Evolutionary conservation across 2,329 filamentous ascomycete genomes (phyloP).

Genomic region (Didymella exigua): DNA sequence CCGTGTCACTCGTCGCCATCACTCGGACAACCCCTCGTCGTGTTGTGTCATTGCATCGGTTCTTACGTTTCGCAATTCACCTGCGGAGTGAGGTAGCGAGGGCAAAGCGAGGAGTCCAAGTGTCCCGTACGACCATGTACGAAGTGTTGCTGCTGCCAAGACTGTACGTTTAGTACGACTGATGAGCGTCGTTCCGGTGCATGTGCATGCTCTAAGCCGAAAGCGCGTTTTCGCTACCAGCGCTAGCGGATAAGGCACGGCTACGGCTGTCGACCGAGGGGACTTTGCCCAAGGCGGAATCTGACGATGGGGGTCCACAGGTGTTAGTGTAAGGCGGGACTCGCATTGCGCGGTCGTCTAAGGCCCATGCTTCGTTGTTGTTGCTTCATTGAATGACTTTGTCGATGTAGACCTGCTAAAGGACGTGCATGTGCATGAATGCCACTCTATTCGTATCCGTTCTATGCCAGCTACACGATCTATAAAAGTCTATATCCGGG

Average conservation of each 20-base stretch:
- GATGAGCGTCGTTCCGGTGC: slow-evolving; percentile 11
- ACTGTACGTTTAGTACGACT: background rate
- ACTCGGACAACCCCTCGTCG: background rate
- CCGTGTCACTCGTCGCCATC: background rate
- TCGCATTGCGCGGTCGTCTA: background rate
- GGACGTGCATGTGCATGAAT: slow-evolving; percentile 1
- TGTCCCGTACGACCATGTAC: background rate
- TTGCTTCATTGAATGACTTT: background rate
- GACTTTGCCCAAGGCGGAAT: background rate
- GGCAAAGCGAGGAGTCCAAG: background rate
- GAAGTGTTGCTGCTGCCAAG: background rate
- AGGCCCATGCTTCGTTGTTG: no score
- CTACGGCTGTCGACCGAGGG: slow-evolving; percentile 1
- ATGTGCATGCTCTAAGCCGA: background rate
- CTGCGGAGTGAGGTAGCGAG: background rate
- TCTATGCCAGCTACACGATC: slow-evolving; percentile 2
- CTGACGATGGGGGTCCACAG: background rate
- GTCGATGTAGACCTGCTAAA: background rate
- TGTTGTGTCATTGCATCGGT: no score
- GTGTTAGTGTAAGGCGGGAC: background rate
- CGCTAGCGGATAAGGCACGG: slow-evolving; percentile 16
- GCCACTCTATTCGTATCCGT: slow-evolving; percentile 1
- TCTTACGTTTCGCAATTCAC: background rate
- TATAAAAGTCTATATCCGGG: background rate
- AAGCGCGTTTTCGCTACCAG: background rate